Evolutionary conservation across 2,329 filamentous ascomycete genomes (phyloP), one percentile per base, ranked within the genome.

Genomic region (Macrophomina pseudophaseolina): DNA sequence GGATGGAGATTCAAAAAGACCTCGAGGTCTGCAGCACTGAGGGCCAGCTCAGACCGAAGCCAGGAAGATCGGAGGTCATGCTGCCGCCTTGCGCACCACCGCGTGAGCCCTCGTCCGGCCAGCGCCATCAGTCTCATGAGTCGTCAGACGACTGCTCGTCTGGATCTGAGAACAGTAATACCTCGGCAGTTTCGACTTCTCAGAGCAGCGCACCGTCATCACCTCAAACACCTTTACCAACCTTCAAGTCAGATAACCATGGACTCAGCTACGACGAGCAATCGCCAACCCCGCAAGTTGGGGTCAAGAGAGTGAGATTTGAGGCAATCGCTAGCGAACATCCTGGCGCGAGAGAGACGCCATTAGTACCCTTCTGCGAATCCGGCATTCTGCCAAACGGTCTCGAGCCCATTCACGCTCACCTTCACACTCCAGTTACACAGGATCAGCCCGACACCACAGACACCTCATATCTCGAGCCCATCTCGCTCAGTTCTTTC

Each of bases 31-130:
- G 6, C 44, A 18, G 42, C 11, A 16, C 5, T 32, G 7, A n/a
- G 23, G 6, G 28, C 9, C 35, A 6, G 30, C 12, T 14, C 11
- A 33, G 8, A 4, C 28, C 42, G 5, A 1, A n/a, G 12, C 32
- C 32, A 12, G 44, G 35, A 33, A 33, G 40, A 46, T 59, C 23
- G 32, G 6, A 11, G 2, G 14, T 12, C 16, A 18, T 32, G 11
- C 38, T 62, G 58, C 44, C 42, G 42, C 58, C 58, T 2, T 38
- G 40, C 9, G 49, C 58, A 14, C 58, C 58, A 2, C 56, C 40
- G 5, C 42, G 28, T 3, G n/a, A 11, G 12, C 40, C 14, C 12
- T 30, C 42, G 12, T n/a, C 42, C 1, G 6, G 42, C 46, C 40
- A 14, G 2, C 2, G 5, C n/a, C 18, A 59, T 4, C 28, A 7